Percentiles rank a stretch among this genome's conserved stretches.
These are phyloP conservation scores for Chionographis japonica DNA, from an alignment of 106 monocot species.

Conservation along the genomic window DNA sequence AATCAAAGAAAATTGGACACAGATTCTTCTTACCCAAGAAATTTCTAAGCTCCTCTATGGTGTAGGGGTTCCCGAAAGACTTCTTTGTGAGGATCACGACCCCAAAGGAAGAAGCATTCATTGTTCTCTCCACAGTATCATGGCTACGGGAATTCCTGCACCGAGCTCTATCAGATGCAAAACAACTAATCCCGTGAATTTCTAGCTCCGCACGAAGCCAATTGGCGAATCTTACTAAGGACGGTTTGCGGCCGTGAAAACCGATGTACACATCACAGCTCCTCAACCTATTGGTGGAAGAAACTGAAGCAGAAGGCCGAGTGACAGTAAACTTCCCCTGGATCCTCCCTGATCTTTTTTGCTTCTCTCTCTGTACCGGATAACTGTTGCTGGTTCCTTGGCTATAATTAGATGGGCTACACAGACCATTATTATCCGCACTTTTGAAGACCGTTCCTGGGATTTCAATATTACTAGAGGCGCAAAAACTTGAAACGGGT, in stretches of 20 bases:
- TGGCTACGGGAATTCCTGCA: constrained; percentile 59
- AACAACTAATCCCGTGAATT: constrained; percentile 82
- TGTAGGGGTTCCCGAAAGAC: constrained; percentile 80
- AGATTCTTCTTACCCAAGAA: constrained; percentile 73
- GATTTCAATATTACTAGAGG: constrained; percentile 43
- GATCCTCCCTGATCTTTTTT: constrained; percentile 37
- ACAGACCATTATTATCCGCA: constrained; percentile 16
- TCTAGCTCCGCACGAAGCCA: constrained; percentile 97
- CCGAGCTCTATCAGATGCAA: constrained; percentile 66
- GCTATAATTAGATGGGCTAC: constrained; percentile 46
- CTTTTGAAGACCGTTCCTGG: constrained; percentile 18
- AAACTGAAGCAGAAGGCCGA: constrained; percentile 24
- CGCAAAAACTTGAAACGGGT: constrained; percentile 27
- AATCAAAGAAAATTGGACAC: constrained; percentile 74
- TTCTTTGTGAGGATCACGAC: constrained; percentile 84
- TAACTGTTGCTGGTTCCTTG: constrained; percentile 18
- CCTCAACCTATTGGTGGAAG: constrained; percentile 41
- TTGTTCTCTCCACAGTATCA: constrained; percentile 49
- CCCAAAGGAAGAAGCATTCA: constrained; percentile 59
- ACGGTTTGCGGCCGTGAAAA: constrained; percentile 77
- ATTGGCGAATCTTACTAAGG: constrained; percentile 71
- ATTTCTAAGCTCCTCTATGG: constrained; percentile 65
- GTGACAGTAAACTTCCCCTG: constrained; percentile 28
- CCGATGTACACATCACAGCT: constrained; percentile 85
- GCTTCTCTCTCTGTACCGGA: constrained; percentile 33